phyloP scores from a whole-genome alignment of 805 yeast genomes.

The Barnettozyma pratensis region DNA sequence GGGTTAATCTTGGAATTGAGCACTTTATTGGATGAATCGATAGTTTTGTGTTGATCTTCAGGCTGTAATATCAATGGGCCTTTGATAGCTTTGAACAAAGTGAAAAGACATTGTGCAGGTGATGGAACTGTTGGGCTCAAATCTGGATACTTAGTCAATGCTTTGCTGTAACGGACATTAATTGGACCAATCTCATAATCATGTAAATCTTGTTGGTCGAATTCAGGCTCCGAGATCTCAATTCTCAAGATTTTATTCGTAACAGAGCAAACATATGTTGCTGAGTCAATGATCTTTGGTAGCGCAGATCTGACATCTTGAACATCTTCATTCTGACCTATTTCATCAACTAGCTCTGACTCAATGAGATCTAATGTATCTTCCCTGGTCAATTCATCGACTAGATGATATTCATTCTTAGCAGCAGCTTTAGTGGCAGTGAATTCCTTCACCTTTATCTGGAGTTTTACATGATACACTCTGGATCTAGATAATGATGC shows the following conservation, averaged over 20 bases:
- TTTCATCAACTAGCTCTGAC: constrained; percentile 14
- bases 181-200: constrained; percentile 48
- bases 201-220: constrained; percentile 40
- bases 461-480: constrained; percentile 31
- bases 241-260: constrained; percentile 47
- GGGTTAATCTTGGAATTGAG: constrained; percentile 57
- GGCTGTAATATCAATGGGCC: constrained; percentile 54
- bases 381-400: constrained; percentile 20
- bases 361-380: constrained; percentile 28
- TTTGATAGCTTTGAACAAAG: constrained; percentile 56
- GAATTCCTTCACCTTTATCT: constrained; percentile 27
- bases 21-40: constrained; percentile 44
- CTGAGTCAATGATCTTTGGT: constrained; percentile 39
- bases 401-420: constrained; percentile 28
- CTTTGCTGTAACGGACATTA: constrained; percentile 42
- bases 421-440: constrained; percentile 15
- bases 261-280: constrained; percentile 40
- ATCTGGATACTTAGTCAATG: constrained; percentile 24
- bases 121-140: constrained; percentile 38
- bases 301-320: constrained; percentile 15
- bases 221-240: constrained; percentile 47
- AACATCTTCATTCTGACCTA: constrained; percentile 8
- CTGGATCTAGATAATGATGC: constrained; percentile 18
- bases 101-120: constrained; percentile 52
- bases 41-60: constrained; percentile 46